Percentiles rank a stretch among this genome's conserved stretches.
Evolutionary conservation across 257 asterid species (phyloP).

Genomic region (Solanum peruvianum): DNA sequence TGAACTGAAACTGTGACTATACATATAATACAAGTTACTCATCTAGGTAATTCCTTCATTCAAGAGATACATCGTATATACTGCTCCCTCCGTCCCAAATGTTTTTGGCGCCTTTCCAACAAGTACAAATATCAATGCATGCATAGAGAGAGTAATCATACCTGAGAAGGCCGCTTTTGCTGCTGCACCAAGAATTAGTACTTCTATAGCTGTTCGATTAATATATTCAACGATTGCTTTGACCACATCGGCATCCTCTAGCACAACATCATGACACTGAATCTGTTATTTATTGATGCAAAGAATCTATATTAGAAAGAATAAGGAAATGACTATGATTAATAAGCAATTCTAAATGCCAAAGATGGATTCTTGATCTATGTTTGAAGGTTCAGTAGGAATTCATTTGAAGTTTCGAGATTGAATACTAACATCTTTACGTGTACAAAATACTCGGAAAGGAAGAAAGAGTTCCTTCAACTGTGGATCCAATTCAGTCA

Average conservation of each 20-base stretch:
- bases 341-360: neutral
- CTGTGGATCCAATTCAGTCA: constrained; percentile 4
- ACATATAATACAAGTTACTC: neutral
- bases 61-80: neutral
- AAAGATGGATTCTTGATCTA: neutral
- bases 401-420: neutral
- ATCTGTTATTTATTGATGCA: constrained; percentile 22
- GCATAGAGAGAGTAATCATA: constrained; percentile 1
- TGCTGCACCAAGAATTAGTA: constrained; percentile 72
- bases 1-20: neutral
- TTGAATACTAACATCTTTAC: constrained; percentile 33
- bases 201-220: constrained; percentile 53
- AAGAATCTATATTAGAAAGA: neutral
- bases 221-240: constrained; percentile 60
- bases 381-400: neutral
- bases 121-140: neutral
- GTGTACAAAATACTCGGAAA: constrained; percentile 28
- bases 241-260: constrained; percentile 60
- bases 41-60: neutral
- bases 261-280: constrained; percentile 58
- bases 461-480: constrained; percentile 27
- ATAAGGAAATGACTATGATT: neutral
- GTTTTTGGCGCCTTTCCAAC: neutral
- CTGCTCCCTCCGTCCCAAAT: neutral
- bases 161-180: constrained; percentile 74